These are phyloP conservation scores for Fraxinus velutina DNA, from an alignment of 305 asterid species.

Conservation along the genomic window DNA sequence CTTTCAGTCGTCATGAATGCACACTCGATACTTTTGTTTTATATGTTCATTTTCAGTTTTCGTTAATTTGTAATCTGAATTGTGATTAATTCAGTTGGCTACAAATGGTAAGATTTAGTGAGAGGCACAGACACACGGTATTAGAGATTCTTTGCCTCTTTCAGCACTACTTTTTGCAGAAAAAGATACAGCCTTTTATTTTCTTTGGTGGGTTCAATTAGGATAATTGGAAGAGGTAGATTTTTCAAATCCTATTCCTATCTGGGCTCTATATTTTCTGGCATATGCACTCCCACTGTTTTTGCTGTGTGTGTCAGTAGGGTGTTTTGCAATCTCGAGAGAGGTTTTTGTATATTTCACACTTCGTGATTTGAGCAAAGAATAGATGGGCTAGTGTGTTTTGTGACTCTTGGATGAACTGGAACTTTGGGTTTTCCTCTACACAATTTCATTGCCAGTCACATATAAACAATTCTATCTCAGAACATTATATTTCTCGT, in stretches of 20 bases:
- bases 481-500: neutral
- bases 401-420: neutral
- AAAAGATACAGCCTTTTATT: neutral
- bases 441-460: neutral
- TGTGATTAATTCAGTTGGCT: neutral
- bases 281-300: neutral
- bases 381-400: neutral
- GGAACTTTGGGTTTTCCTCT: neutral
- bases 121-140: neutral
- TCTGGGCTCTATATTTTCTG: neutral
- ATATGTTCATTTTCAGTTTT: neutral
- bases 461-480: neutral
- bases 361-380: neutral
- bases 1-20: neutral
- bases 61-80: neutral
- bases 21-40: neutral
- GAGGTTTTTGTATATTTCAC: neutral
- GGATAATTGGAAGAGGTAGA: neutral
- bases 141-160: conserved; percentile 21
- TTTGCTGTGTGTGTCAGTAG: neutral
- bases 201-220: neutral
- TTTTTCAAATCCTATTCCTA: neutral
- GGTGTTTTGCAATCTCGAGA: conserved; percentile 1
- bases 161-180: neutral
- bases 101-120: conserved; percentile 3